Conservation (phyloP, 2,329 filamentous ascomycete species). For the Zymoseptoria passerinii region DNA sequence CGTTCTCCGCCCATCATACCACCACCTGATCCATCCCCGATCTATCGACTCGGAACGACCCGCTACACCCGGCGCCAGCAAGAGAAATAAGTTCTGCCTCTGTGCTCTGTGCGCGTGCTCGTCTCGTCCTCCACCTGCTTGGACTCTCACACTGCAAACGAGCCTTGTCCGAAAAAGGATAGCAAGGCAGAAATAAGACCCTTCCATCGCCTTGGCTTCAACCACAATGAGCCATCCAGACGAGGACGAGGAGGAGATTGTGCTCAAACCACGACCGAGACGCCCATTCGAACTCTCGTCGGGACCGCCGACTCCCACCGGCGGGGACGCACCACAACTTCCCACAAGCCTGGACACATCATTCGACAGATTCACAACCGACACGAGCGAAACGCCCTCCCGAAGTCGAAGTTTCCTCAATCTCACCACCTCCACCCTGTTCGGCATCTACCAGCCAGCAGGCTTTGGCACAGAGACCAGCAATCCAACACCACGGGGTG, state of each 20-base stretch:
- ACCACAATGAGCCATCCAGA: slow-evolving; percentile 22
- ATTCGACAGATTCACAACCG: slow-evolving; percentile 6
- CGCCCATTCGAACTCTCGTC: slow-evolving; percentile 59
- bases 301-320: slow-evolving; percentile 31
- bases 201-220: background rate
- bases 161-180: background rate
- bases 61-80: background rate
- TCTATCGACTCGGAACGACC: background rate
- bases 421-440: slow-evolving; percentile 79
- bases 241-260: slow-evolving; percentile 15
- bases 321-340: slow-evolving; percentile 5
- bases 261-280: slow-evolving; percentile 49
- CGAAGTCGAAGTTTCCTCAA: slow-evolving; percentile 75
- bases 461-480: slow-evolving; percentile 46
- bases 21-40: background rate
- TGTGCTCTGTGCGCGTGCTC: background rate
- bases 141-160: background rate
- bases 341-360: slow-evolving; percentile 16
- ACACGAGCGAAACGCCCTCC: slow-evolving; percentile 39
- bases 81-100: background rate
- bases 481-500: slow-evolving; percentile 61
- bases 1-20: background rate
- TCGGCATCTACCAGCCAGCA: slow-evolving; percentile 77
- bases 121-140: background rate
- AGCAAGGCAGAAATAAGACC: background rate